Conservation (phyloP, 2,329 filamentous ascomycete species). For the Diaporthe vaccinii region DNA sequence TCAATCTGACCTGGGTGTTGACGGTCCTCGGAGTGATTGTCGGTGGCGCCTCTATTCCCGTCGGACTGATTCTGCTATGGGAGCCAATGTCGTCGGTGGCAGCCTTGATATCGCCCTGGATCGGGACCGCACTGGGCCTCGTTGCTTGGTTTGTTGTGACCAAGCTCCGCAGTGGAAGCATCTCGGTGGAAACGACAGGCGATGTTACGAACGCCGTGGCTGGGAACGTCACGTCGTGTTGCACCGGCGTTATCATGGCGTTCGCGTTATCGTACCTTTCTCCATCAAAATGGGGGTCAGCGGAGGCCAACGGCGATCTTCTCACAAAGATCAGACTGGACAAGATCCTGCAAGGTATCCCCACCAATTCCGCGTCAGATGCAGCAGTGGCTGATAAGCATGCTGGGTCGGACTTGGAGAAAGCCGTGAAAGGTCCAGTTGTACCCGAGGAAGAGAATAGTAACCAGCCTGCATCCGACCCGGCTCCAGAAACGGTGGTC, state of each 20-base stretch:
- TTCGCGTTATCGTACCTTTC: constrained; percentile 51
- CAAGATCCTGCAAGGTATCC: constrained; percentile 49
- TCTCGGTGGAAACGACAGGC: constrained; percentile 53
- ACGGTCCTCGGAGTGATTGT: constrained; percentile 56
- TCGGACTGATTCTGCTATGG: constrained; percentile 56
- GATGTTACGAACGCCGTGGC: constrained; percentile 55
- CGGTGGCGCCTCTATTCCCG: constrained; percentile 53
- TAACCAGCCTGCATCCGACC: constrained; percentile 41
- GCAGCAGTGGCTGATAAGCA: neutral
- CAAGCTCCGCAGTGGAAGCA: constrained; percentile 49
- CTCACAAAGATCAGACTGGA: constrained; percentile 46
- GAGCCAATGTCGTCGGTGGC: constrained; percentile 54
- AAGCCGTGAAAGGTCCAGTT: constrained; percentile 4
- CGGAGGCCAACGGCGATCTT: constrained; percentile 42
- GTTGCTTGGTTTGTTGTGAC: constrained; percentile 55
- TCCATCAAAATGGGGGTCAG: constrained; percentile 47
- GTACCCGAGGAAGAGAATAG: neutral
- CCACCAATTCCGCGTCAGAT: neutral
- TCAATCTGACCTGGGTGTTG: constrained; percentile 56
- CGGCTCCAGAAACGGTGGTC: constrained; percentile 45
- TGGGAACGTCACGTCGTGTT: constrained; percentile 54
- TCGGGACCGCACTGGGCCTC: constrained; percentile 51
- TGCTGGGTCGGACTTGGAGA: constrained; percentile 35
- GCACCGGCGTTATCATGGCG: constrained; percentile 51
- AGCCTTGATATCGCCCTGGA: constrained; percentile 51